Evolutionary conservation across 345 rosid species (phyloP).

Genomic region (Rhodamnia rubescens): DNA sequence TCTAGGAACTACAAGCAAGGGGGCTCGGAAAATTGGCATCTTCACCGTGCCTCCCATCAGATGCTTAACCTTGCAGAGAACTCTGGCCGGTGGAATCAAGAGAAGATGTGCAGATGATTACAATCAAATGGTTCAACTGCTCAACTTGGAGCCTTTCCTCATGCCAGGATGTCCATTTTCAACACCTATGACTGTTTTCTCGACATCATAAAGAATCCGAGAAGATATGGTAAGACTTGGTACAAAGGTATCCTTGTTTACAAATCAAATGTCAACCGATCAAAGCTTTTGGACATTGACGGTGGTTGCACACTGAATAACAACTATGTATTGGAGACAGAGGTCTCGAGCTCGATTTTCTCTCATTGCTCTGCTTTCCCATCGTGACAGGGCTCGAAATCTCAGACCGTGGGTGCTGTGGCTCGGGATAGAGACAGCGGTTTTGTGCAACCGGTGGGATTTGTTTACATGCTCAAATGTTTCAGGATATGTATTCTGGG

Average conservation of each 20-base stretch:
- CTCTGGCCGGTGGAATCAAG: constrained; percentile 3
- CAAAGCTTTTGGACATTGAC: not conserved
- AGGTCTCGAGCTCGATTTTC: not conserved
- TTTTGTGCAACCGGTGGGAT: constrained; percentile 10
- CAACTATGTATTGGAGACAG: not conserved
- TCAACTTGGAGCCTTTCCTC: constrained; percentile 7
- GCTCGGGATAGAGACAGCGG: constrained; percentile 26
- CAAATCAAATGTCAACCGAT: not conserved
- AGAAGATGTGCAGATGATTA: constrained; percentile 8
- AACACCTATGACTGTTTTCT: constrained; percentile 8
- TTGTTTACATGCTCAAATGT: constrained; percentile 13
- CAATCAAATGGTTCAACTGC: constrained; percentile 12
- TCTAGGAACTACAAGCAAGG: constrained; percentile 10
- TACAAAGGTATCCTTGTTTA: not conserved
- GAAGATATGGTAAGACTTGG: constrained; percentile 14
- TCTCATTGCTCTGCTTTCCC: not conserved
- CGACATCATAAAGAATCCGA: constrained; percentile 5
- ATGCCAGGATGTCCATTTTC: constrained; percentile 1
- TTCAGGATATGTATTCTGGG: constrained; percentile 29
- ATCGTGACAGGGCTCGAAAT: constrained; percentile 24
- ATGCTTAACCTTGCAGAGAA: constrained; percentile 18
- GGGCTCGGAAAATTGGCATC: constrained; percentile 22
- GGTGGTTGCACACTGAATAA: not conserved
- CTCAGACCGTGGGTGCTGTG: constrained; percentile 32
- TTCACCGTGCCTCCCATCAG: constrained; percentile 10